phyloP scores from a whole-genome alignment of 106 monocot species.

The Ottelia alismoides region DNA sequence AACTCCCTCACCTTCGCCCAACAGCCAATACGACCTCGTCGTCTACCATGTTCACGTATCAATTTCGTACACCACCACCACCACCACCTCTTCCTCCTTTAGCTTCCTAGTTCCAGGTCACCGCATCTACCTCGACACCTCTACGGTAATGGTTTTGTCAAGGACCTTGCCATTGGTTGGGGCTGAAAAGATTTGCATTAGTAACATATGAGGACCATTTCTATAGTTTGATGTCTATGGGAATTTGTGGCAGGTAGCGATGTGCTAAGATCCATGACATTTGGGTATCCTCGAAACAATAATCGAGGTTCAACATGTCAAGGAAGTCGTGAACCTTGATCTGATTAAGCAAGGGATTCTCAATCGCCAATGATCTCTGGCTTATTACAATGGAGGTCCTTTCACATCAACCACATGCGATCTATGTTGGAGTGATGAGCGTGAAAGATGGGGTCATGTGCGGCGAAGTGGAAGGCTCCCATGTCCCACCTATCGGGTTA shows the following conservation, averaged over 20 bases:
- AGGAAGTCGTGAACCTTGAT: constrained; percentile 6
- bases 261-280: constrained; percentile 4
- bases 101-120: too few relatives aligned
- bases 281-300: too few relatives aligned
- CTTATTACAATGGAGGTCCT: not conserved
- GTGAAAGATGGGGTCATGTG: constrained; percentile 6
- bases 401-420: constrained; percentile 3
- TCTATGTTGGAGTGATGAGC: constrained; percentile 9
- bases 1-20: constrained; percentile 26
- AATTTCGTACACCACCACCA: constrained; percentile 15
- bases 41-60: not conserved
- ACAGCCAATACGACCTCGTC: not conserved
- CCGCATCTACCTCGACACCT: too few relatives aligned
- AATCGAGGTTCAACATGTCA: not conserved
- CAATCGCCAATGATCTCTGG: constrained; percentile 1
- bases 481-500: constrained; percentile 1
- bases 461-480: constrained; percentile 8
- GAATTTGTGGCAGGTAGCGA: not conserved
- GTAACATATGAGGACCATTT: too few relatives aligned
- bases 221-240: not conserved
- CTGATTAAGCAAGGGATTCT: not conserved
- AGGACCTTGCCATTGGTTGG: too few relatives aligned
- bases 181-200: too few relatives aligned
- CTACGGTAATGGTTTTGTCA: too few relatives aligned
- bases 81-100: constrained; percentile 3